phyloP scores from a whole-genome alignment of 495 filamentous ascomycete genomes.

The Evernia prunastri region DNA sequence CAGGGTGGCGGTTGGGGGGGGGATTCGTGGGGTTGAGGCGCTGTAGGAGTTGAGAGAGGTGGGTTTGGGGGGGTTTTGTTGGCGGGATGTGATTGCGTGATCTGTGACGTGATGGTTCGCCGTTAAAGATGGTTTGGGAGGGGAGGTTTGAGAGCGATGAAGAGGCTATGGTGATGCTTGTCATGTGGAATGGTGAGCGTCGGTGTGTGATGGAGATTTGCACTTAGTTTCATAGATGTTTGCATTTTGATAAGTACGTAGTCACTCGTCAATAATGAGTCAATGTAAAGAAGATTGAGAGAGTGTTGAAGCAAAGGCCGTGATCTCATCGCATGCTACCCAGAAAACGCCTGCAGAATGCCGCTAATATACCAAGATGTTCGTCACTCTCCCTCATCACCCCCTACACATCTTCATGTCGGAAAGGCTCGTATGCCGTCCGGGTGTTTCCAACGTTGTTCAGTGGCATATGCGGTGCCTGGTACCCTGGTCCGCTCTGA shows the following conservation, averaged over 20 bases:
- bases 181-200: neutral
- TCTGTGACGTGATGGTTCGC: too few species aligned
- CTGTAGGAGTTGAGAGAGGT: too few species aligned
- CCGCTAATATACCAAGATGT: slow-evolving; percentile 4
- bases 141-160: neutral
- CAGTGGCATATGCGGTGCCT: slow-evolving; percentile 26
- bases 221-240: neutral
- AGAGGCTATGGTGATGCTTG: neutral
- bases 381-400: neutral
- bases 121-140: neutral
- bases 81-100: neutral
- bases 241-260: neutral
- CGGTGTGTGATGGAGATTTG: neutral
- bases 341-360: slow-evolving; percentile 10
- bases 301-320: too few species aligned
- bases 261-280: neutral
- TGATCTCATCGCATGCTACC: neutral
- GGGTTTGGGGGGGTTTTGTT: neutral
- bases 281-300: neutral
- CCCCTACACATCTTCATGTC: slow-evolving; percentile 25
- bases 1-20: too few species aligned
- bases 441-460: slow-evolving; percentile 19
- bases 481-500: slow-evolving; percentile 20
- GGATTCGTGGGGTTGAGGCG: too few species aligned
- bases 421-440: slow-evolving; percentile 41